These are phyloP conservation scores for Furcasterigmium furcatum DNA, from an alignment of 2,329 filamentous ascomycete species.

Conservation along the genomic window DNA sequence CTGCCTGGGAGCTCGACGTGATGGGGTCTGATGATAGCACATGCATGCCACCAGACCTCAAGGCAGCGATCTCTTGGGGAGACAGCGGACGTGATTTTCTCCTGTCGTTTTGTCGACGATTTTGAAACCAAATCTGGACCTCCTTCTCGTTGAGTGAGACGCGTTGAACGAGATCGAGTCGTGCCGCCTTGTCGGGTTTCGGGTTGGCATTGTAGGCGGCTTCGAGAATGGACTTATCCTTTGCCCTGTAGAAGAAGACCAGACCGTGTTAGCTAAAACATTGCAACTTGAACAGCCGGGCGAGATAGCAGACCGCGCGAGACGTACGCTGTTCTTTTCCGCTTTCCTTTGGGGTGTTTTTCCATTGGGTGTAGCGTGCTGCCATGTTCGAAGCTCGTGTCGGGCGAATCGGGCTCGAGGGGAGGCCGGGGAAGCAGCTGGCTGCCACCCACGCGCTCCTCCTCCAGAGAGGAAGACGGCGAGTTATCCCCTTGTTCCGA, in stretches of 20 bases:
- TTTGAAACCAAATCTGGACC: conserved; percentile 99
- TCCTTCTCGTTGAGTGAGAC: conserved; percentile 93
- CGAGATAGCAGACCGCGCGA: too few species aligned
- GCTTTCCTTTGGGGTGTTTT: conserved; percentile 56
- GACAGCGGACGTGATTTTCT: conserved; percentile 83
- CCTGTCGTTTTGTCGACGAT: conserved; percentile 87
- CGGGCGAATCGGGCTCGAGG: not conserved
- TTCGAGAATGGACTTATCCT: conserved; percentile 87
- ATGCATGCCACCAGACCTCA: conserved; percentile 53
- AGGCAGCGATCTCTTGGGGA: conserved; percentile 68
- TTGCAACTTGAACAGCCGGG: too few species aligned
- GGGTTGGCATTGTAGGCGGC: conserved; percentile 79
- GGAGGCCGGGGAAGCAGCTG: conserved; percentile 4
- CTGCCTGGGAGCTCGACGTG: conserved; percentile 17
- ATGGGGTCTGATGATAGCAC: conserved; percentile 44
- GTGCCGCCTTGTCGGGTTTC: conserved; percentile 87
- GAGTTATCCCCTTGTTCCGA: too few species aligned
- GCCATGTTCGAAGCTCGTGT: not conserved
- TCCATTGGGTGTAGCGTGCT: conserved; percentile 22
- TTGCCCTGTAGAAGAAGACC: conserved; percentile 63
- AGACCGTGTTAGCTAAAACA: conserved; percentile 14
- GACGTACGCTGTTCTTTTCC: conserved; percentile 63
- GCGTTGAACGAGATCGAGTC: conserved; percentile 77
- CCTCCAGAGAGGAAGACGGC: not conserved
- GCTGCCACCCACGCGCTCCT: not conserved